Evolutionary conservation across 495 filamentous ascomycete species (phyloP).

Genomic region (Penicillium herquei): DNA sequence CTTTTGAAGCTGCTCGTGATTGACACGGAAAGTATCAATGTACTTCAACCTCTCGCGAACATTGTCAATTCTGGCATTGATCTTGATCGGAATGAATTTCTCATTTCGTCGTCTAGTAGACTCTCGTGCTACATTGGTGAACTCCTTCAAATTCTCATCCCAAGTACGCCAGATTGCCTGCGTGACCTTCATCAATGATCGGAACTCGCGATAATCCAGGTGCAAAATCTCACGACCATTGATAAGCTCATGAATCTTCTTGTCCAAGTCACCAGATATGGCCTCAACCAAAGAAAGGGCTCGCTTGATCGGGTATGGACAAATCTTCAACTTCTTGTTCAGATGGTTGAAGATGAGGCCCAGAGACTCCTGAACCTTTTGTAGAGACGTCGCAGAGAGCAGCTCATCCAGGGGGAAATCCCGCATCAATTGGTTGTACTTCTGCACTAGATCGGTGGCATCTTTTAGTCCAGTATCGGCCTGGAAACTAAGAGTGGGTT

Average conservation of each 20-base stretch:
- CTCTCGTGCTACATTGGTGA: constrained; percentile 94
- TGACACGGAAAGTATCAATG: constrained; percentile 87
- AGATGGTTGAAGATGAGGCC: constrained; percentile 85
- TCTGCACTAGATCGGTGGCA: constrained; percentile 90
- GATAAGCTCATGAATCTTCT: constrained; percentile 78
- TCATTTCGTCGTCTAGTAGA: constrained; percentile 87
- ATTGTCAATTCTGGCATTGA: constrained; percentile 76
- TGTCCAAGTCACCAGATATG: constrained; percentile 92
- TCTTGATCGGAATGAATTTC: constrained; percentile 98
- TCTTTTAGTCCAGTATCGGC: constrained; percentile 95
- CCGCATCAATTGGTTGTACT: constrained; percentile 97
- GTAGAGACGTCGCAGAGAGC: constrained; percentile 82
- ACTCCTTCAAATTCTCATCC: constrained; percentile 96
- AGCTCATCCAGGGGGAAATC: constrained; percentile 96
- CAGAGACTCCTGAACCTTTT: constrained; percentile 88
- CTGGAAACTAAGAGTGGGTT: constrained; percentile 92
- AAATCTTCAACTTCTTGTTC: constrained; percentile 95
- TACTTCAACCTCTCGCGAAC: constrained; percentile 89
- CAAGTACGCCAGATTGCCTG: constrained; percentile 85
- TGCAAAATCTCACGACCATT: constrained; percentile 86
- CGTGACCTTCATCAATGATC: constrained; percentile 75
- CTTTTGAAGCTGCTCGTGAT: constrained; percentile 93
- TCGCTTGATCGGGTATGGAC: constrained; percentile 87
- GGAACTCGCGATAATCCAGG: constrained; percentile 87
- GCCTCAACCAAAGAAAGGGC: constrained; percentile 94